Evolutionary conservation across 805 yeast species (phyloP).

Genomic region (Kazachstania bromeliacearum): DNA sequence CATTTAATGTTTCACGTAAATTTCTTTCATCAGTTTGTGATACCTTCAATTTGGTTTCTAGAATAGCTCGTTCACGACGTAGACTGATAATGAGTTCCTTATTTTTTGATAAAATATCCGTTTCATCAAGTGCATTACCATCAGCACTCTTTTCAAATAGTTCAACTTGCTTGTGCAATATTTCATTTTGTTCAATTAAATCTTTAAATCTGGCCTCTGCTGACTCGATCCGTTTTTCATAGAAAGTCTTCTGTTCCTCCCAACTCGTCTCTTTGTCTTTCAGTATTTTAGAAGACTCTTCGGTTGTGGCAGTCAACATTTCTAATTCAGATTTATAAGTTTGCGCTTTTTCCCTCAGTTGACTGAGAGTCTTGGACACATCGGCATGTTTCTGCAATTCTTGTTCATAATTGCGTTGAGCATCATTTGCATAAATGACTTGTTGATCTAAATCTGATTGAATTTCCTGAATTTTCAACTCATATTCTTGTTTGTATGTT

Average conservation of each 20-base stretch:
- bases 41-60: conserved; percentile 37
- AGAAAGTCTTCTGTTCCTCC: conserved; percentile 34
- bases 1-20: conserved; percentile 40
- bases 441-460: conserved; percentile 37
- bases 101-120: neutral
- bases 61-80: neutral
- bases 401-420: conserved; percentile 45
- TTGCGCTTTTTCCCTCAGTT: conserved; percentile 33
- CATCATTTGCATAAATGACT: conserved; percentile 36
- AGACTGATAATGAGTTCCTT: neutral
- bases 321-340: conserved; percentile 23
- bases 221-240: conserved; percentile 29
- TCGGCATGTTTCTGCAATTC: conserved; percentile 49
- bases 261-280: conserved; percentile 35
- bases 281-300: too few species aligned
- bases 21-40: conserved; percentile 45
- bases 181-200: neutral
- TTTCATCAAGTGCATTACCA: neutral
- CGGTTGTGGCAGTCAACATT: conserved; percentile 8
- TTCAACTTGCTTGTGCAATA: neutral
- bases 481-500: conserved; percentile 18
- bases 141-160: conserved; percentile 7
- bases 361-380: conserved; percentile 35
- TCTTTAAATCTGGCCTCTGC: neutral
- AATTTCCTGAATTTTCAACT: conserved; percentile 22